Conservation (phyloP, 2,329 filamentous ascomycete species). For the Hypoxylon sp. region DNA sequence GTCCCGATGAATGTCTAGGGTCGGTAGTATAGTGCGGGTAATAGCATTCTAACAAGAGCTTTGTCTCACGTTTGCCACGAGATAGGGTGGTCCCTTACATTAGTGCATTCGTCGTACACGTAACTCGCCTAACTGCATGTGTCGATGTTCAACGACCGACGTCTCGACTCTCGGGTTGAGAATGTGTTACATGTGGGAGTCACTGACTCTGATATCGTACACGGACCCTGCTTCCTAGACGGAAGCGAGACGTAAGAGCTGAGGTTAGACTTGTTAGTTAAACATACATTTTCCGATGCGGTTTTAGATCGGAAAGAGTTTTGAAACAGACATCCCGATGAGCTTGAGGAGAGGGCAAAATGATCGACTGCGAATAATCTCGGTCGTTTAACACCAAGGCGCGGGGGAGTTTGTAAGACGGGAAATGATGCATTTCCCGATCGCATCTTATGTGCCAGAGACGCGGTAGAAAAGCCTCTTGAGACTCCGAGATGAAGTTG, state of each 20-base stretch:
- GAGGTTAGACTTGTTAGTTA: conserved; percentile 23
- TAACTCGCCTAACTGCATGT: conserved; percentile 4
- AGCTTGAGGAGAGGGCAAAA: background rate
- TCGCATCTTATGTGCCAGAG: background rate
- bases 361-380: background rate
- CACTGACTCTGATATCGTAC: conserved; percentile 1
- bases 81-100: conserved; percentile 1
- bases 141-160: conserved; percentile 14
- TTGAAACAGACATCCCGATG: conserved; percentile 1
- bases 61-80: conserved; percentile 27
- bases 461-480: background rate
- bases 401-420: background rate
- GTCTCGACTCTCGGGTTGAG: conserved; percentile 24
- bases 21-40: conserved; percentile 16
- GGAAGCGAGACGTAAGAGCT: conserved; percentile 21
- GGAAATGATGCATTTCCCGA: background rate
- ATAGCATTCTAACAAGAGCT: background rate
- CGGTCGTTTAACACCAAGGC: conserved; percentile 1
- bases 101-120: conserved; percentile 13
- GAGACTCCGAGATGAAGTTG: conserved; percentile 16
- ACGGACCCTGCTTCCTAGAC: conserved; percentile 14
- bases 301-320: background rate
- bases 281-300: background rate
- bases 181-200: conserved; percentile 12
- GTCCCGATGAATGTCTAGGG: conserved; percentile 19